Base-by-base conservation (phyloP, 2,329 filamentous ascomycete species). In the Thielaviopsis ethacetica region DNA sequence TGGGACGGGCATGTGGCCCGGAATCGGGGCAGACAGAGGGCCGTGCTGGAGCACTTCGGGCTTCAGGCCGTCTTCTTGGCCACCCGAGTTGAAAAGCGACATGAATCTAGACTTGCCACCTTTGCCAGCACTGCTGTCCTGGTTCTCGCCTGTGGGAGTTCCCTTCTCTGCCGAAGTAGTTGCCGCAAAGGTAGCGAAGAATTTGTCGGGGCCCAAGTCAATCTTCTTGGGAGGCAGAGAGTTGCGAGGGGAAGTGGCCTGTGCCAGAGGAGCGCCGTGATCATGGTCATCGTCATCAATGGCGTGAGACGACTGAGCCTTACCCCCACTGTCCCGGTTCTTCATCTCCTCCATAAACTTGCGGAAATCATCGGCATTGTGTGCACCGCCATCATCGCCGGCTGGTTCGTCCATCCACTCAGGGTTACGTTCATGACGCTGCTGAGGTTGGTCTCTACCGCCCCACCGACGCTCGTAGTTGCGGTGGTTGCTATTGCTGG, bases 261-360 rank as follows among this genome's bases (percentile, higher is more conserved):
- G 57, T 3, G 30, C 26, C 13, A 41, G 24, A 21, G 22, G 34
- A 12, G 66, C 19, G 71, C 65, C 3, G 68, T 59, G 41, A 66
- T 62, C 27, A 9, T 21, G 56, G 15, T 53, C 50, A 24, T 53
- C 60, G 59, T 72, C 71, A 59, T 71, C 67, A 64, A 76, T 68
- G 54, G 72, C 44, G 64, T 63, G 61, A 61, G 69, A 60, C 52
- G 63, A 60, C 50, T 61, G 58, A 38, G 65, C 63, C 4, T 67
- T 62, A 54, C 68, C 56, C 7, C 65, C 66, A 52, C 66, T 69
- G 61, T 68, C 72, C 65, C 76, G 81, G 62, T 81, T 78, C 47
- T 83, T 91, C 89, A 94, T 94, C 63, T 79, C 80, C 65, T 94
- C 88, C 77, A 95, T 95, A 83, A 91, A 96, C 64, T 88, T 88